A percentile compares a stretch with the other conserved stretches of the same genome.
phyloP scores from a whole-genome alignment of 75 land plant genomes.

The Selaginella tamariscina region DNA sequence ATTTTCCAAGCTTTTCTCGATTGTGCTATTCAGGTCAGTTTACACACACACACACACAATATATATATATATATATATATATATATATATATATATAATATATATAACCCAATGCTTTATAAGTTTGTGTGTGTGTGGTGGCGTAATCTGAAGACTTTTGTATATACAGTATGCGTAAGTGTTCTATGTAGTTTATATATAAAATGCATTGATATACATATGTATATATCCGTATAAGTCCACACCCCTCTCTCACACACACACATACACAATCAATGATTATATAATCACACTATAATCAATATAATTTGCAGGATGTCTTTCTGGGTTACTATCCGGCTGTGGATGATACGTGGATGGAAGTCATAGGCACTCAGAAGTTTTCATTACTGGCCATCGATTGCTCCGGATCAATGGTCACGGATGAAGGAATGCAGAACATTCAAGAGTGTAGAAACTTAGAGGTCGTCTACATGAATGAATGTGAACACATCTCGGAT shows the following conservation, averaged over 20 bases:
- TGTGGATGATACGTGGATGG: constrained; percentile 82
- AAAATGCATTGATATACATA: too few species aligned
- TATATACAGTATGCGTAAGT: too few species aligned
- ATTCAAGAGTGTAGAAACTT: constrained; percentile 53
- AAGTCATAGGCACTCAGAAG: constrained; percentile 71
- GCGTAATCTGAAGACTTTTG: too few species aligned
- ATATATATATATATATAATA: too few species aligned
- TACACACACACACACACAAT: neutral
- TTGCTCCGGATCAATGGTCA: constrained; percentile 61
- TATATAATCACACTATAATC: neutral
- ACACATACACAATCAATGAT: neutral
- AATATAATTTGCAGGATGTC: constrained; percentile 45
- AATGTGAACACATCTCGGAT: constrained; percentile 68
- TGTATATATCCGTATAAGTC: too few species aligned
- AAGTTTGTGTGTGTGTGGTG: too few species aligned
- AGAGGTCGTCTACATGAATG: constrained; percentile 50
- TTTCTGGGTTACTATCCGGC: constrained; percentile 67
- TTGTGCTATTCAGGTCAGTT: constrained; percentile 74
- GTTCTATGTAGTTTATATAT: too few species aligned
- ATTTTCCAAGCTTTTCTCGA: constrained; percentile 55
- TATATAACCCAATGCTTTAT: too few species aligned
- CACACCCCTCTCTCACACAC: too few species aligned
- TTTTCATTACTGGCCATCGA: constrained; percentile 66
- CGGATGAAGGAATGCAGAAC: constrained; percentile 50
- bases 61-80: neutral